Evolutionary conservation across 345 rosid species (phyloP).

Genomic region (Citrus sp.): DNA sequence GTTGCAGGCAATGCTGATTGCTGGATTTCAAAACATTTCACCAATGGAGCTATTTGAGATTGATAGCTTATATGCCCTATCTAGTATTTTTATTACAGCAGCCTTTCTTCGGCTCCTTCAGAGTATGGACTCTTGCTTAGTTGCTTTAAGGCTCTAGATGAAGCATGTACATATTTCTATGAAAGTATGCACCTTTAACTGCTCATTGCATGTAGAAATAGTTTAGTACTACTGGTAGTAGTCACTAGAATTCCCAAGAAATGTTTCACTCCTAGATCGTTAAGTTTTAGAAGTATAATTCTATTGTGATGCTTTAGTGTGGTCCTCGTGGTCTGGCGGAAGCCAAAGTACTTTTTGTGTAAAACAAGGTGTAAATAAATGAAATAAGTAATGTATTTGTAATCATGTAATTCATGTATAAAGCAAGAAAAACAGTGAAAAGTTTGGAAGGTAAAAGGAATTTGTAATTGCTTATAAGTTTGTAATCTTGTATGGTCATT

Average conservation of each 20-base stretch:
- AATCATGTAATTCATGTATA: background rate
- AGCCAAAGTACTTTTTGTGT: background rate
- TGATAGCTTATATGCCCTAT: constrained; percentile 64
- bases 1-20: constrained; percentile 76
- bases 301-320: background rate
- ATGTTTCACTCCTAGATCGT: background rate
- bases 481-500: background rate
- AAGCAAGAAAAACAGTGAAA: background rate
- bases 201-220: background rate
- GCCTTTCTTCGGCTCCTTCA: constrained; percentile 86
- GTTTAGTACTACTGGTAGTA: background rate
- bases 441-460: background rate
- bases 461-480: background rate
- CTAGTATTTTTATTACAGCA: constrained; percentile 94
- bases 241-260: constrained; percentile 4
- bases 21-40: constrained; percentile 70
- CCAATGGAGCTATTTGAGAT: constrained; percentile 50
- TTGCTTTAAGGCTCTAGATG: background rate
- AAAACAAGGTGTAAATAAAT: background rate
- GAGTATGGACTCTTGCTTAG: constrained; percentile 44
- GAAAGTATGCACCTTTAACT: background rate
- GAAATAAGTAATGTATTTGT: background rate
- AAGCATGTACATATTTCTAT: background rate
- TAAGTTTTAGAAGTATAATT: background rate
- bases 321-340: background rate